These are phyloP conservation scores for Crithidia acanthocephali DNA, from an alignment of 208 protist species.

Conservation along the genomic window DNA sequence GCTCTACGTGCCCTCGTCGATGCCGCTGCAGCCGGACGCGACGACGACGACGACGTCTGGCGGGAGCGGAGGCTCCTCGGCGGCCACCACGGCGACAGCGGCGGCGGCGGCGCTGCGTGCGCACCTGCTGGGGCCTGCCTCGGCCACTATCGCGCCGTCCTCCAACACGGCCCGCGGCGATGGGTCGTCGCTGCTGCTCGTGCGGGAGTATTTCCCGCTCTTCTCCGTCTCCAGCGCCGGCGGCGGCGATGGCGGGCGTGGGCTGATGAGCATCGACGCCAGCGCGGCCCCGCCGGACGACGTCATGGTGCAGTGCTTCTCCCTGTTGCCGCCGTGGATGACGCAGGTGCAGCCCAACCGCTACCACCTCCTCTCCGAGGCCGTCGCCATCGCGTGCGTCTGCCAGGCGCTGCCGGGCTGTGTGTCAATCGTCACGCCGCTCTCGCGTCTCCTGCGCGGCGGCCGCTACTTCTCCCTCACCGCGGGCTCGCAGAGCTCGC, in stretches of 20 bases:
- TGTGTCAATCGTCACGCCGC: slow-evolving; percentile 21
- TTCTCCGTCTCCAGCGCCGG: background rate
- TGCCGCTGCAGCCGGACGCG: background rate
- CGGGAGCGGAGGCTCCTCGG: background rate
- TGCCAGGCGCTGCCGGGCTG: slow-evolving; percentile 30
- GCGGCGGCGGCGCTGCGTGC: background rate
- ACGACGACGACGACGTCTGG: background rate
- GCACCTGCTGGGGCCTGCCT: background rate
- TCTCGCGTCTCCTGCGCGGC: slow-evolving; percentile 16
- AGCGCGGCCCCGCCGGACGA: background rate
- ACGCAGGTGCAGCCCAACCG: slow-evolving; percentile 39
- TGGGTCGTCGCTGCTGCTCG: slow-evolving; percentile 30
- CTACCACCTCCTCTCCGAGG: slow-evolving; percentile 41
- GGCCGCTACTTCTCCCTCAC: slow-evolving; percentile 2
- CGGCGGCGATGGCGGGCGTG: background rate
- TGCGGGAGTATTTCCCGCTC: slow-evolving; percentile 75
- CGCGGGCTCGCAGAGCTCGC: background rate
- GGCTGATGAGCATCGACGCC: background rate
- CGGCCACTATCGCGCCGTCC: background rate
- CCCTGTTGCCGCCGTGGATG: slow-evolving; percentile 48
- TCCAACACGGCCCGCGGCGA: background rate
- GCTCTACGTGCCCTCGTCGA: slow-evolving; percentile 27
- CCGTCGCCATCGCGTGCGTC: slow-evolving; percentile 4
- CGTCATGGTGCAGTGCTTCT: slow-evolving; percentile 67
- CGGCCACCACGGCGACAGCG: background rate